These are phyloP conservation scores for Trichophyton schoenleinii DNA, from an alignment of 2,329 filamentous ascomycete species.

Conservation along the genomic window DNA sequence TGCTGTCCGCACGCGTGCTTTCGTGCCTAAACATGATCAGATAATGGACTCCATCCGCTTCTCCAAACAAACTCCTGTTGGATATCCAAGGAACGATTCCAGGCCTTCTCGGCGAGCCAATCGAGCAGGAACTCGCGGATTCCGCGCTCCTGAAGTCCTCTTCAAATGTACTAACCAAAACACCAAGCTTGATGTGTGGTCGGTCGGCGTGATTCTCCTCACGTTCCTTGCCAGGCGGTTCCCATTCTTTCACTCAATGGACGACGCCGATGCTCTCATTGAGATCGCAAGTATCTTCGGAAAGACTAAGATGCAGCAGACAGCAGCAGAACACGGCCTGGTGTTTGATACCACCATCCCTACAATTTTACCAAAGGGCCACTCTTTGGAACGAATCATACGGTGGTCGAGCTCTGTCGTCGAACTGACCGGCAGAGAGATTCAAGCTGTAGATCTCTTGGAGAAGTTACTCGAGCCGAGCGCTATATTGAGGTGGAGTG, in stretches of 20 bases:
- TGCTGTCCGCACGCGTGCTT: neutral
- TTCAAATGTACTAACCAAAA: slow-evolving; percentile 96
- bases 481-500: slow-evolving; percentile 30
- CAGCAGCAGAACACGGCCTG: slow-evolving; percentile 73
- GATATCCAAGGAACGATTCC: slow-evolving; percentile 81
- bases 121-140: slow-evolving; percentile 84
- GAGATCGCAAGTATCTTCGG: slow-evolving; percentile 96
- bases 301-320: slow-evolving; percentile 65
- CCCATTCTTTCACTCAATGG: slow-evolving; percentile 97
- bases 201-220: slow-evolving; percentile 89
- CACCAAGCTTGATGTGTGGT: slow-evolving; percentile 93
- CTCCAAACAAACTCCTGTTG: slow-evolving; percentile 34
- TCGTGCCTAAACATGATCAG: neutral
- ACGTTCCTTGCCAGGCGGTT: slow-evolving; percentile 86
- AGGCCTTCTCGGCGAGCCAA: slow-evolving; percentile 83
- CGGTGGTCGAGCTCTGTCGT: slow-evolving; percentile 82
- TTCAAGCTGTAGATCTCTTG: slow-evolving; percentile 34
- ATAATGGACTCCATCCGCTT: neutral
- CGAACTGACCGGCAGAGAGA: slow-evolving; percentile 38
- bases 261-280: slow-evolving; percentile 94
- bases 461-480: slow-evolving; percentile 34
- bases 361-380: slow-evolving; percentile 73
- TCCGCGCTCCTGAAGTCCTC: slow-evolving; percentile 88
- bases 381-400: slow-evolving; percentile 83
- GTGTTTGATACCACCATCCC: slow-evolving; percentile 88